phyloP scores from a whole-genome alignment of 352 stramenopile genomes.

The Phytophthora hibernalis region DNA sequence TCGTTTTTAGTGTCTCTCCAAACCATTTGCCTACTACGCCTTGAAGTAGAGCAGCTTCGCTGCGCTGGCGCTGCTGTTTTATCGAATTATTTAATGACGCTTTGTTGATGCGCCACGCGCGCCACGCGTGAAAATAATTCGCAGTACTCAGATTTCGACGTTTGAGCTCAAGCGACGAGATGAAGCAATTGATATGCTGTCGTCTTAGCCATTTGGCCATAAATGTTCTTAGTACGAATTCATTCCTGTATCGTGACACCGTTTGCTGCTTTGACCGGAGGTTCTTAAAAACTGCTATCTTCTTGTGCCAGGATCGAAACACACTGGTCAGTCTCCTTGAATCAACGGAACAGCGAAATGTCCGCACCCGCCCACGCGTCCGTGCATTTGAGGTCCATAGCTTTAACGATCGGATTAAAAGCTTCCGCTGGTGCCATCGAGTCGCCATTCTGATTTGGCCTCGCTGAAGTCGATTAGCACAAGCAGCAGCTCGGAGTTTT shows the following conservation, averaged over 20 bases:
- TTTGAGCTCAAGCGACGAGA: conserved; percentile 7
- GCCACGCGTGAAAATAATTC: conserved; percentile 27
- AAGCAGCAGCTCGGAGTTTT: conserved; percentile 4
- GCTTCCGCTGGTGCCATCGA: conserved; percentile 25
- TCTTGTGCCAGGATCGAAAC: conserved; percentile 11
- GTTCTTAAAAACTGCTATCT: background rate
- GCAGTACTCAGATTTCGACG: conserved; percentile 11
- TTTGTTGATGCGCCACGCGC: conserved; percentile 9
- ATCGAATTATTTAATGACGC: conserved; percentile 5
- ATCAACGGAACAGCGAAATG: conserved; percentile 7
- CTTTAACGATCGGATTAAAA: conserved; percentile 5
- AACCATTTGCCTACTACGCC: conserved; percentile 34
- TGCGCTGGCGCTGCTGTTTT: conserved; percentile 3
- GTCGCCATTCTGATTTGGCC: conserved; percentile 6
- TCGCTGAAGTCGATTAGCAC: conserved; percentile 4
- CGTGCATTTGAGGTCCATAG: conserved; percentile 9
- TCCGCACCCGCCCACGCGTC: background rate
- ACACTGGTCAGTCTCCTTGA: conserved; percentile 3
- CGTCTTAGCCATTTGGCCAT: conserved; percentile 25
- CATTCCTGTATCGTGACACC: conserved; percentile 18
- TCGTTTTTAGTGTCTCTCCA: conserved; percentile 35
- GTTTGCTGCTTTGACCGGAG: conserved; percentile 6
- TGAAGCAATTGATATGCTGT: conserved; percentile 10
- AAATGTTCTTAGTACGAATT: background rate
- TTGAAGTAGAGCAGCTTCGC: conserved; percentile 6